Evolutionary conservation across 805 yeast genomes (phyloP).

Genomic region (Pichia deserticola): DNA sequence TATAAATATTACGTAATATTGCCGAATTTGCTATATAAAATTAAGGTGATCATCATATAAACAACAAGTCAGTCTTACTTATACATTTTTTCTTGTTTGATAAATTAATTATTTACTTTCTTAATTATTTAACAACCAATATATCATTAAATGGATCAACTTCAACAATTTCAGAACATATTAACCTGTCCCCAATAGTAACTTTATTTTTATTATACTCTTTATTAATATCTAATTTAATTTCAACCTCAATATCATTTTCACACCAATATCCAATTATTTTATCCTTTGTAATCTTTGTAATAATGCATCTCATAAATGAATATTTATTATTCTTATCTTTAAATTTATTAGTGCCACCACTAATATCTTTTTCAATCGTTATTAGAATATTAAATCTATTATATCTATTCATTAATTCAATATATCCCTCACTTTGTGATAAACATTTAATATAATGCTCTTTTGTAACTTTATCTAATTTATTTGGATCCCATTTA

Average conservation of each 20-base stretch:
- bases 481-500: slow-evolving; percentile 5
- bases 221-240: slow-evolving; percentile 17
- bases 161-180: slow-evolving; percentile 38
- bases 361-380: slow-evolving; percentile 6
- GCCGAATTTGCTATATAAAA: too few relatives aligned
- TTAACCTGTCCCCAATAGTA: slow-evolving; percentile 37
- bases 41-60: background rate
- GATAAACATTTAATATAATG: slow-evolving; percentile 7
- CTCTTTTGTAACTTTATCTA: slow-evolving; percentile 6
- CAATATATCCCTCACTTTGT: slow-evolving; percentile 16
- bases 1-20: too few relatives aligned
- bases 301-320: slow-evolving; percentile 38
- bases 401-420: slow-evolving; percentile 14
- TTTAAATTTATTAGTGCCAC: slow-evolving; percentile 5
- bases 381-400: slow-evolving; percentile 3
- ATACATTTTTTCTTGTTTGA: too few relatives aligned
- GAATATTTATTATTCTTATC: slow-evolving; percentile 3
- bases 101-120: too few relatives aligned
- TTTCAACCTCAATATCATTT: slow-evolving; percentile 39
- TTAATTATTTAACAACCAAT: background rate
- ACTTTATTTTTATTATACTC: background rate
- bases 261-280: slow-evolving; percentile 41
- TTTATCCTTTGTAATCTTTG: slow-evolving; percentile 25
- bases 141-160: slow-evolving; percentile 29
- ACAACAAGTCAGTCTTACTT: background rate